Evolutionary conservation across 805 yeast species (phyloP), one percentile per base, ranked within the genome.

Genomic region (Cyberlindnera veronae): DNA sequence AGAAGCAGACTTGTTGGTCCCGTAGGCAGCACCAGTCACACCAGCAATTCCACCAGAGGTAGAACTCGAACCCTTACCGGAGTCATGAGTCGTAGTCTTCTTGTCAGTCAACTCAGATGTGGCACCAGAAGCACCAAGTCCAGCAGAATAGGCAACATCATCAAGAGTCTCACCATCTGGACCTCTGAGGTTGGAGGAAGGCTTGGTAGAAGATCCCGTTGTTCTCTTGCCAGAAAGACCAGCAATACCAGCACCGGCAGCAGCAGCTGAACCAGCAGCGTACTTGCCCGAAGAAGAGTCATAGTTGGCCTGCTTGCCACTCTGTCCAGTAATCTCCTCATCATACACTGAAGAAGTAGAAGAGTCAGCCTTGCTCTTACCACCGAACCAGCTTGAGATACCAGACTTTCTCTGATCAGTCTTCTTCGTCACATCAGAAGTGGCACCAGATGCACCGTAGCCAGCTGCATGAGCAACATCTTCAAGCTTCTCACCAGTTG

Each of bases 391-490:
- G 18, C 32, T 23, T 3, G 36, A 18, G 15, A 31, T 31, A 18
- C 36, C 33, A 26, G 34, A 23, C 23, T 21, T 32, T 15, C 13
- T 32, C 32, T 38, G 19, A 13, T 32, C n/a, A 17, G 23, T 16
- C 6, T 31, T 10, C 17, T 6, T 13, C 4, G 23, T 36, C 3
- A 17, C 22, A 14, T 20, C 29, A 19, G 41, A 24, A 12, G 39
- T 36, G 17, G 38, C 38, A 22, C 41, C 41, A 14, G 36, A 17
- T 4, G 38, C 33, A 38, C 32, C 34, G 24, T 26, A 22, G 1
- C 48, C 49, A 27, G 50, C 34, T 16, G 48, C 45, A 26, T 37
- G 32, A 8, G 38, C 45, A 22, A 41, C 44, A 18, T 44, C 44
- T 6, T 39, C 46, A 22, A 44, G 24, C 19, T 30, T 30, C 14